These are phyloP conservation scores for Vitis rupestris DNA, from an alignment of 164 flowering plant genomes.

Conservation along the genomic window DNA sequence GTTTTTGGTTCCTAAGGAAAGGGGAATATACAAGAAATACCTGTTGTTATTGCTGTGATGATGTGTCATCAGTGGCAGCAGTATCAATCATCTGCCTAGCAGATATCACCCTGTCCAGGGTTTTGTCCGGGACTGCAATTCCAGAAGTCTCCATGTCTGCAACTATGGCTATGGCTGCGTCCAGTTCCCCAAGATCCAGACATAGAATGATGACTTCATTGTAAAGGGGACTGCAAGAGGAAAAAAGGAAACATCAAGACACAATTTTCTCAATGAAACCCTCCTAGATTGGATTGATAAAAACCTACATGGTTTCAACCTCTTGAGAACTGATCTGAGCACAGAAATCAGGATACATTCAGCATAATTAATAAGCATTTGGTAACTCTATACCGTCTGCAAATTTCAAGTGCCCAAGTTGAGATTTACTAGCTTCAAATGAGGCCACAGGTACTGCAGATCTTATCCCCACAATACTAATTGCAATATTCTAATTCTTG, in stretches of 20 bases:
- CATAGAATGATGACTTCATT: conserved; percentile 81
- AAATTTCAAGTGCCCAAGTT: too few species aligned
- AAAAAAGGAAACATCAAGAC: neutral
- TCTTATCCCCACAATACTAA: too few species aligned
- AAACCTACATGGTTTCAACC: too few species aligned
- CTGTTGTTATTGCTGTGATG: conserved; percentile 7
- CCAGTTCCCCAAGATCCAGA: conserved; percentile 87
- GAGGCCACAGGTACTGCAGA: too few species aligned
- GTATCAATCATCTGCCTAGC: conserved; percentile 51
- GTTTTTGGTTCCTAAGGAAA: neutral
- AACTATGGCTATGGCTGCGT: conserved; percentile 89
- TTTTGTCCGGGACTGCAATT: conserved; percentile 70
- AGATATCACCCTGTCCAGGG: conserved; percentile 73
- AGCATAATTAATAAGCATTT: too few species aligned
- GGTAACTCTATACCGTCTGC: too few species aligned
- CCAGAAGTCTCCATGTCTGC: conserved; percentile 92
- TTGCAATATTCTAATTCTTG: too few species aligned
- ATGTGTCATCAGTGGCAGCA: conserved; percentile 16
- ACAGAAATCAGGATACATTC: too few species aligned
- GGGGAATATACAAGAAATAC: neutral
- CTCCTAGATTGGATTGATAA: too few species aligned
- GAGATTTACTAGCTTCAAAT: too few species aligned
- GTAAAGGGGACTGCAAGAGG: conserved; percentile 70
- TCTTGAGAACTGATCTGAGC: too few species aligned
- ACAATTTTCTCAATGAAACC: neutral